Evolutionary conservation across 2,329 filamentous ascomycete genomes (phyloP).

Genomic region (Aspergillus sp.): DNA sequence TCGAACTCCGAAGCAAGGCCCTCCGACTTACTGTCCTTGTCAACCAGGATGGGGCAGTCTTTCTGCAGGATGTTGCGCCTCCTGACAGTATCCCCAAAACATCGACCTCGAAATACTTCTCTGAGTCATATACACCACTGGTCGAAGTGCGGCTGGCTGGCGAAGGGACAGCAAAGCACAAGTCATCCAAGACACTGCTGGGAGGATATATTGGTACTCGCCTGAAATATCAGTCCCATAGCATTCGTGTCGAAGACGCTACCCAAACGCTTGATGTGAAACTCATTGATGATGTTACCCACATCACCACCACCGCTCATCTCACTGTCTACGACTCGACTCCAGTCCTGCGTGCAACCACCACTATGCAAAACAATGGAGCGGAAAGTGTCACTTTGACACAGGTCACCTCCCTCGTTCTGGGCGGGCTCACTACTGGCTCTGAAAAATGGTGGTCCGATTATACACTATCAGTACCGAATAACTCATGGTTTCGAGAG

Average conservation of each 20-base stretch:
- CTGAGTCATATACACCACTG: conserved; percentile 11
- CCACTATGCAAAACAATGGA: conserved; percentile 20
- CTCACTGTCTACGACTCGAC: conserved; percentile 17
- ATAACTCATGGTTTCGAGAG: conserved; percentile 35
- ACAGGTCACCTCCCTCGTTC: conserved; percentile 22
- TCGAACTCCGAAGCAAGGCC: background rate
- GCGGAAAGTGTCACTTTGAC: conserved; percentile 12
- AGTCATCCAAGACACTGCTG: conserved; percentile 25
- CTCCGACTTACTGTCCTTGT: conserved; percentile 5
- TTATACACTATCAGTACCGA: conserved; percentile 20
- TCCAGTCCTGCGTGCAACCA: conserved; percentile 17
- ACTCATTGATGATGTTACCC: conserved; percentile 13
- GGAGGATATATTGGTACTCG: conserved; percentile 21
- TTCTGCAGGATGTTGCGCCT: conserved; percentile 6
- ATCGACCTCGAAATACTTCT: conserved; percentile 5
- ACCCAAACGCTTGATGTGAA: conserved; percentile 15
- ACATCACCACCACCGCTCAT: conserved; percentile 17
- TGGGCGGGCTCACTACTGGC: conserved; percentile 19
- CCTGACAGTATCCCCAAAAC: background rate
- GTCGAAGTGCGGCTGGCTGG: conserved; percentile 22
- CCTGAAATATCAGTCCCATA: conserved; percentile 21
- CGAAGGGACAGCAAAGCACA: conserved; percentile 22
- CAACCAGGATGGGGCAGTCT: conserved; percentile 6
- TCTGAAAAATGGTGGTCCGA: conserved; percentile 21
- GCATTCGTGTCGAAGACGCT: background rate